Conservation (phyloP, 106 monocot genomes). For the Platanthera zijinensis region DNA sequence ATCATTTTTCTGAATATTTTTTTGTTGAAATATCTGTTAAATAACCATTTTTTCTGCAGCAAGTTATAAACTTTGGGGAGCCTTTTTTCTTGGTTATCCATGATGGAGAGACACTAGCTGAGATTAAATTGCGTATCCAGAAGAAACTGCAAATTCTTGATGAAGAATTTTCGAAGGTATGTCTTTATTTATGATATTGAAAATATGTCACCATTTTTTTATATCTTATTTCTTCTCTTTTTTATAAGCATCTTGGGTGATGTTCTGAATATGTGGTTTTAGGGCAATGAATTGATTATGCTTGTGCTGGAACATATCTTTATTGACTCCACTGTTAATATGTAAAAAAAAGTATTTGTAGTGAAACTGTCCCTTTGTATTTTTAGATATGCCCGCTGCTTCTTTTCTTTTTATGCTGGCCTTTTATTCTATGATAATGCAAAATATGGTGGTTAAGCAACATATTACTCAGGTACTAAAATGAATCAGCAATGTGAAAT, state of each 20-base stretch:
- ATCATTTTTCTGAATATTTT: background rate
- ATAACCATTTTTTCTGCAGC: conserved; percentile 23
- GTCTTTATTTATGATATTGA: conserved; percentile 1
- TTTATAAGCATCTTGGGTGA: background rate
- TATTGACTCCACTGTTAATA: background rate
- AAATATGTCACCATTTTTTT: background rate
- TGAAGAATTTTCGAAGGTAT: conserved; percentile 78
- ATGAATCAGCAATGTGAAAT: background rate
- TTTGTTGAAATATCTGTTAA: background rate
- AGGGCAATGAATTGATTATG: background rate
- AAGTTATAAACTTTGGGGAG: conserved; percentile 76
- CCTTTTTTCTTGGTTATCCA: conserved; percentile 76
- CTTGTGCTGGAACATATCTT: background rate
- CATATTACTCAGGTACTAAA: background rate
- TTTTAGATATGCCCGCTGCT: background rate
- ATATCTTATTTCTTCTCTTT: conserved; percentile 4
- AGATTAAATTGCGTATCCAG: conserved; percentile 67
- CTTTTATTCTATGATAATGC: background rate
- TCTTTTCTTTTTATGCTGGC: background rate
- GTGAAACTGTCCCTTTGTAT: background rate
- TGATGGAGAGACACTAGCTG: conserved; percentile 63
- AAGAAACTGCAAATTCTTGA: conserved; percentile 68
- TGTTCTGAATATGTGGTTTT: background rate
- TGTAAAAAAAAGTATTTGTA: background rate
- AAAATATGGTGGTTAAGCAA: background rate